phyloP scores from a whole-genome alignment of 345 rosid species.

The Euclidium syriacum region DNA sequence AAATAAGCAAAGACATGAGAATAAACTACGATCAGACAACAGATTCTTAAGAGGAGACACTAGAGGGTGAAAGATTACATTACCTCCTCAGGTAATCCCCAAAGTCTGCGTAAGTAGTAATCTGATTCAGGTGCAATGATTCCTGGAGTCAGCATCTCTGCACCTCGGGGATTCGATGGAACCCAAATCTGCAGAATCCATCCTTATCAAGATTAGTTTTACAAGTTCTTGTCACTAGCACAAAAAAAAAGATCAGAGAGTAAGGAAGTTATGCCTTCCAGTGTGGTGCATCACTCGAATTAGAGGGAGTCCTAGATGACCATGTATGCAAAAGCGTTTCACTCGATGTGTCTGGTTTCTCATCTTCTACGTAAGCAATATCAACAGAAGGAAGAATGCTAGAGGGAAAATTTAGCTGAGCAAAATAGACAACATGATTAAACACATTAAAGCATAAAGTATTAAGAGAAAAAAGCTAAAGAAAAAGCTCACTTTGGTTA shows the following conservation, averaged over 20 bases:
- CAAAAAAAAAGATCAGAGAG: neutral
- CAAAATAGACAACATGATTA: neutral
- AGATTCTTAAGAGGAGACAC: neutral
- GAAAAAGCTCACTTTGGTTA: slow-evolving; percentile 39
- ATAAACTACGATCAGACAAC: neutral
- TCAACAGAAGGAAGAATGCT: slow-evolving; percentile 56
- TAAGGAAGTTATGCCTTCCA: slow-evolving; percentile 35
- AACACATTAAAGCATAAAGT: slow-evolving; percentile 7
- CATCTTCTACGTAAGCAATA: slow-evolving; percentile 60
- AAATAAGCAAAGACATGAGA: slow-evolving; percentile 32
- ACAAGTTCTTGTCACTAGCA: slow-evolving; percentile 5
- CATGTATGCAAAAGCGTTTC: slow-evolving; percentile 60
- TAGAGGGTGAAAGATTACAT: neutral
- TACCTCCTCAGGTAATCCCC: slow-evolving; percentile 93
- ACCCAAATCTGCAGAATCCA: slow-evolving; percentile 74
- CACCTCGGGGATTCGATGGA: slow-evolving; percentile 91
- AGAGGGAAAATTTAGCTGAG: slow-evolving; percentile 63
- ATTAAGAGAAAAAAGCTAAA: slow-evolving; percentile 7
- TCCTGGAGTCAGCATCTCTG: slow-evolving; percentile 82
- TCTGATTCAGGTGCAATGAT: slow-evolving; percentile 81
- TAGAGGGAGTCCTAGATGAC: slow-evolving; percentile 48
- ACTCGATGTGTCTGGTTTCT: slow-evolving; percentile 67
- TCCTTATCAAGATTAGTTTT: slow-evolving; percentile 11
- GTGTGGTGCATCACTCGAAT: slow-evolving; percentile 21
- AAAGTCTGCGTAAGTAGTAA: slow-evolving; percentile 63